A percentile compares a stretch with the other conserved stretches of the same genome.
Conservation (phyloP, 805 yeast genomes). For the Candida ponderosae region DNA sequence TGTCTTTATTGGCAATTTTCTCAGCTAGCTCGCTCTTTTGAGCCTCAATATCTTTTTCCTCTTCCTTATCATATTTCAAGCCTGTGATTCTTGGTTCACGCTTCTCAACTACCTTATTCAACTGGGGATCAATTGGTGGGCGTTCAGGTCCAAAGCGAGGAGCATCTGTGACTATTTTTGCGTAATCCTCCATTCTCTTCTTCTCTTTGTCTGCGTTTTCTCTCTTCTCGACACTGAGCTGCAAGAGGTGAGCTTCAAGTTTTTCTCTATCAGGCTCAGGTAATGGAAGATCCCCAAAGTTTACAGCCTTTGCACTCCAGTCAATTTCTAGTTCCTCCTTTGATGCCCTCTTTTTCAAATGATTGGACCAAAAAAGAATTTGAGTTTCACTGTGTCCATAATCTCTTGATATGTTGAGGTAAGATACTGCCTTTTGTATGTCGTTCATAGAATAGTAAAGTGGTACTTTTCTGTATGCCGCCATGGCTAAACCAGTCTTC, state of each 20-base stretch:
- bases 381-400: conserved; percentile 24
- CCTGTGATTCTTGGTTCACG: too few relatives aligned
- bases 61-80: not conserved
- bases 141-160: too few relatives aligned
- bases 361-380: conserved; percentile 12
- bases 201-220: conserved; percentile 1
- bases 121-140: too few relatives aligned
- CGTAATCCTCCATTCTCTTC: not conserved
- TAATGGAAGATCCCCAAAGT: conserved; percentile 6
- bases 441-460: conserved; percentile 31
- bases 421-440: conserved; percentile 28
- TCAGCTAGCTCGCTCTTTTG: conserved; percentile 14
- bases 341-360: conserved; percentile 11
- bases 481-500: conserved; percentile 33
- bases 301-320: conserved; percentile 1
- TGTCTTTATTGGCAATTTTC: conserved; percentile 16
- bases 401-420: conserved; percentile 32
- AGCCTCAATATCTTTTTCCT: conserved; percentile 2
- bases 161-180: too few relatives aligned
- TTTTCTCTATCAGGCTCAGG: not conserved
- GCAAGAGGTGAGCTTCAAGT: not conserved
- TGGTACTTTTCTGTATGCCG: conserved; percentile 38
- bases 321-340: conserved; percentile 7
- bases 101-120: too few relatives aligned
- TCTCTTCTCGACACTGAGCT: too few relatives aligned